These are phyloP conservation scores for Dothistroma septosporum DNA, from an alignment of 2,329 filamentous ascomycete genomes.

Conservation along the genomic window DNA sequence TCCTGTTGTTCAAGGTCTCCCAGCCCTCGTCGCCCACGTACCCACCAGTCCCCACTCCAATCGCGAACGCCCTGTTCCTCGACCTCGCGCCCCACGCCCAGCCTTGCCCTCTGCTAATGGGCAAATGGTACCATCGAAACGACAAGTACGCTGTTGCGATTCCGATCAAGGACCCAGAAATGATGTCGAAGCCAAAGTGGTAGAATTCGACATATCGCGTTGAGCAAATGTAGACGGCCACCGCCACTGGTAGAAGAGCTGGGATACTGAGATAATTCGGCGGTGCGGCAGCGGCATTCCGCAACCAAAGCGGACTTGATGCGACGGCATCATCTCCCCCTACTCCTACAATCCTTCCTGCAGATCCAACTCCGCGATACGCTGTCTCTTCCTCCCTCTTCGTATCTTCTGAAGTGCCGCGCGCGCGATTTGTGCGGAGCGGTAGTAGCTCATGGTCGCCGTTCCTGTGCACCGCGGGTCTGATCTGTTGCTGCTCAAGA, in stretches of 20 bases:
- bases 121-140: constrained; percentile 83
- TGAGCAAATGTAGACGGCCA: constrained; percentile 43
- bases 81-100: constrained; percentile 81
- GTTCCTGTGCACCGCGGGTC: background rate
- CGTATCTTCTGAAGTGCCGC: constrained; percentile 13
- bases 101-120: constrained; percentile 71
- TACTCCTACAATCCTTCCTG: background rate
- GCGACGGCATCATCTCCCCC: constrained; percentile 26
- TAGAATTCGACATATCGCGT: constrained; percentile 85
- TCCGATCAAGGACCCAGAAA: constrained; percentile 80
- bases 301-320: constrained; percentile 35
- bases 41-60: constrained; percentile 56
- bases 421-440: constrained; percentile 23
- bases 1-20: constrained; percentile 18
- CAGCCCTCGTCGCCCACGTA: constrained; percentile 50
- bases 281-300: constrained; percentile 74
- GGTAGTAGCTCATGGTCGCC: constrained; percentile 27
- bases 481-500: constrained; percentile 24
- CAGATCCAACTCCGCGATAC: background rate
- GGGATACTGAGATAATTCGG: constrained; percentile 62
- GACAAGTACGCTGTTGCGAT: constrained; percentile 65
- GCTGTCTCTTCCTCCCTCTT: constrained; percentile 12
- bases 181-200: constrained; percentile 88
- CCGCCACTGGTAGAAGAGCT: constrained; percentile 19
- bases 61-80: constrained; percentile 68